These are phyloP conservation scores for Mortierella sp. DNA, from an alignment of 371 early-diverging fungal genomes.

Conservation along the genomic window DNA sequence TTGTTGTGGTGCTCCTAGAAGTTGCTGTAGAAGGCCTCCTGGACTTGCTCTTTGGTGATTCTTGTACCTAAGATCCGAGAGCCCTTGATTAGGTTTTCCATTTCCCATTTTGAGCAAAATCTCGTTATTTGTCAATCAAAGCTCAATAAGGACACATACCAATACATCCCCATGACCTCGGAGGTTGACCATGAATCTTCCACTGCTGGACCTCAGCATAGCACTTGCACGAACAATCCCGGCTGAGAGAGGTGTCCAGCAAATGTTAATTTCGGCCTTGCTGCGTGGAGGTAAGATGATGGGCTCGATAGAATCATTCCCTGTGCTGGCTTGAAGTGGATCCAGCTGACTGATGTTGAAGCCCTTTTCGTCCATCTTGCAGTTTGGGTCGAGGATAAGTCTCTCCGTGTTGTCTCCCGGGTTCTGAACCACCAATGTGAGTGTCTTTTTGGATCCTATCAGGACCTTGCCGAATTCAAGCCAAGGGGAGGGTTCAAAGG, in stretches of 20 bases:
- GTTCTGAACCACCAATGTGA: constrained; percentile 31
- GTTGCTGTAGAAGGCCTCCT: constrained; percentile 14
- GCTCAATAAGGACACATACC: constrained; percentile 24
- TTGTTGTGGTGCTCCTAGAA: not conserved
- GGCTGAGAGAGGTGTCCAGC: constrained; percentile 39
- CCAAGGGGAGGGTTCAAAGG: constrained; percentile 46
- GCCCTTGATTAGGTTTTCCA: too few relatives aligned
- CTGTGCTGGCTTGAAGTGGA: constrained; percentile 15
- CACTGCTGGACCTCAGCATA: constrained; percentile 25
- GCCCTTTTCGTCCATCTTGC: constrained; percentile 51
- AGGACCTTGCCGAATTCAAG: constrained; percentile 45
- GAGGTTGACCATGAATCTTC: constrained; percentile 37
- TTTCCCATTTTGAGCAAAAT: too few relatives aligned
- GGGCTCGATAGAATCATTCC: constrained; percentile 6
- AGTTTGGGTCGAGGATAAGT: constrained; percentile 19
- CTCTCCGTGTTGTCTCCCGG: constrained; percentile 22
- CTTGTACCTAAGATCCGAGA: constrained; percentile 12
- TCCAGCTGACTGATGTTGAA: constrained; percentile 43
- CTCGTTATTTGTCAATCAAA: too few relatives aligned
- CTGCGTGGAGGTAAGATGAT: constrained; percentile 22
- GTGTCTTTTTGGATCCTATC: constrained; percentile 33
- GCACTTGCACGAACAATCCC: constrained; percentile 38
- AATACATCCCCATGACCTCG: constrained; percentile 40
- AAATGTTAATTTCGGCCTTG: constrained; percentile 31
- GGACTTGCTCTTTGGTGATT: constrained; percentile 25